These are phyloP conservation scores for Yamadazyma atmosphaerica DNA, from an alignment of 1,139 yeast species.

Conservation along the genomic window DNA sequence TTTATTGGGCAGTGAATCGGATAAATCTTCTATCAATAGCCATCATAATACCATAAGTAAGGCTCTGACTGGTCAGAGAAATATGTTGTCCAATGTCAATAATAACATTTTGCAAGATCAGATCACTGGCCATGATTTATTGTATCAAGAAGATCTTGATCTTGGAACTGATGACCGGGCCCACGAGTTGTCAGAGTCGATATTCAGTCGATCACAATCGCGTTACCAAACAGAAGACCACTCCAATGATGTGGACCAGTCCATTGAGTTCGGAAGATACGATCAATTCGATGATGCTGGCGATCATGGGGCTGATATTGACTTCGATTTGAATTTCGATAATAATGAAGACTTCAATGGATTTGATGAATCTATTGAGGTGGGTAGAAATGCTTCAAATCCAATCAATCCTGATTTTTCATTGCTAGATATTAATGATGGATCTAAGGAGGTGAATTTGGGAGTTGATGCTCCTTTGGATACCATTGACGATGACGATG, in stretches of 20 bases:
- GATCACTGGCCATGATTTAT: slow-evolving; percentile 73
- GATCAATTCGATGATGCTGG: slow-evolving; percentile 22
- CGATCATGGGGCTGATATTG: slow-evolving; percentile 49
- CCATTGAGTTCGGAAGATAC: slow-evolving; percentile 60
- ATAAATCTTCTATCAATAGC: slow-evolving; percentile 44
- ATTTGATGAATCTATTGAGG: slow-evolving; percentile 43
- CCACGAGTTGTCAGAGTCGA: background rate
- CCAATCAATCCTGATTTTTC: slow-evolving; percentile 30
- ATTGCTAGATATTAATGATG: slow-evolving; percentile 22
- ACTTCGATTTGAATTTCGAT: slow-evolving; percentile 48
- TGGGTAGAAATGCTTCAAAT: slow-evolving; percentile 43
- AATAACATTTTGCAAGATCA: slow-evolving; percentile 70
- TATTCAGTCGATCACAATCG: background rate
- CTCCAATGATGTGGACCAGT: slow-evolving; percentile 38
- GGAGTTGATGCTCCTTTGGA: slow-evolving; percentile 34
- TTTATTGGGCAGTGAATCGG: slow-evolving; percentile 29
- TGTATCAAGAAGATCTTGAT: slow-evolving; percentile 62
- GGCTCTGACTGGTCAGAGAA: too few species aligned
- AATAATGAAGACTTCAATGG: slow-evolving; percentile 17
- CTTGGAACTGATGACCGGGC: slow-evolving; percentile 43
- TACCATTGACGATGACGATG: slow-evolving; percentile 23
- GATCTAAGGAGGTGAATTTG: slow-evolving; percentile 20
- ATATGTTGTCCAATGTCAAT: slow-evolving; percentile 37
- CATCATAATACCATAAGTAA: background rate
- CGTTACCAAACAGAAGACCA: slow-evolving; percentile 14